Conservation (phyloP, 352 stramenopile genomes). For the Globisporangium abappressorium region DNA sequence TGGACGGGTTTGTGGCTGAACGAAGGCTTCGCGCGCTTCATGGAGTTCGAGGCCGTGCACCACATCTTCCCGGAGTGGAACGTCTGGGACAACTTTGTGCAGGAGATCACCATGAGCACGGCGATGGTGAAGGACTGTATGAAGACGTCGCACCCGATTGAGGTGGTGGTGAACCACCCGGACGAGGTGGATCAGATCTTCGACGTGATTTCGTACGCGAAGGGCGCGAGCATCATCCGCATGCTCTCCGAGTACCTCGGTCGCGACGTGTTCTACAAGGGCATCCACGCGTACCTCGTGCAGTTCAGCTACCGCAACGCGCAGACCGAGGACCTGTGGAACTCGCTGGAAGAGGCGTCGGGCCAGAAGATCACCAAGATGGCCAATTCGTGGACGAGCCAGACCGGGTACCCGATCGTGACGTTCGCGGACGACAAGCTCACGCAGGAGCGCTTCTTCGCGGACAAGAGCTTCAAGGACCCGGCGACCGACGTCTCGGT, state of each 20-base stretch:
- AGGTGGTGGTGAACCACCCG: conserved; percentile 91
- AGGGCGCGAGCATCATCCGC: conserved; percentile 82
- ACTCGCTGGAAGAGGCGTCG: conserved; percentile 88
- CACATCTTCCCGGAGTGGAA: conserved; percentile 93
- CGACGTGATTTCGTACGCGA: conserved; percentile 97
- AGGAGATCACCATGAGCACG: conserved; percentile 65
- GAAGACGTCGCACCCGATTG: conserved; percentile 91
- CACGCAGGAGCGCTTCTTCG: conserved; percentile 92
- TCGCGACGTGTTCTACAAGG: conserved; percentile 74
- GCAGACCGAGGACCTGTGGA: conserved; percentile 94
- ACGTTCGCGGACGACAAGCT: conserved; percentile 71
- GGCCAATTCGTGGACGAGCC: conserved; percentile 92
- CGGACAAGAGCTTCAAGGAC: conserved; percentile 78
- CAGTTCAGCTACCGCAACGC: conserved; percentile 94
- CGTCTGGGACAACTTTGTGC: conserved; percentile 96
- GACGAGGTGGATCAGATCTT: conserved; percentile 99
- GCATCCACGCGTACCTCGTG: conserved; percentile 93
- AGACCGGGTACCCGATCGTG: conserved; percentile 93
- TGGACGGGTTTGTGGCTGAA: conserved; percentile 97
- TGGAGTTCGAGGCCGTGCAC: conserved; percentile 93
- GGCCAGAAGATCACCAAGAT: conserved; percentile 90
- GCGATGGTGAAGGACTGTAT: conserved; percentile 93
- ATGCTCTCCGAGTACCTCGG: conserved; percentile 79
- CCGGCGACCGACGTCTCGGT: conserved; percentile 37
- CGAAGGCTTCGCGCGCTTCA: conserved; percentile 97